Base-by-base conservation (phyloP, 2,329 filamentous ascomycete genomes). In the Epichloe typhina region DNA sequence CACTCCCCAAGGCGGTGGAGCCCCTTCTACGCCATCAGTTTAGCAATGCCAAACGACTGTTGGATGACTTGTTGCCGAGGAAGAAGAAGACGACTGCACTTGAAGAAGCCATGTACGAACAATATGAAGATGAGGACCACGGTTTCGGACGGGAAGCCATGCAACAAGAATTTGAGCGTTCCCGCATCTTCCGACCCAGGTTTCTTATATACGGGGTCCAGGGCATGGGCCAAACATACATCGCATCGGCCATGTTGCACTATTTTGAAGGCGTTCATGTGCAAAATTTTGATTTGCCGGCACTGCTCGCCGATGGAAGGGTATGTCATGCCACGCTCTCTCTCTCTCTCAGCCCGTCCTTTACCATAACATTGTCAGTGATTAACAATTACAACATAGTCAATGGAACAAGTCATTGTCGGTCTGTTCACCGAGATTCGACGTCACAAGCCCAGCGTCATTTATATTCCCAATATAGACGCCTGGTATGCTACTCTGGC, bases 181-280 rank as follows among this genome's bases (percentile, higher is more conserved):
- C 87, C 21, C 82, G 91, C 38, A 79, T 96, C 23, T 98, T 95
- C 71, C 79, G 93, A 17, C 94, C 93, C 8, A 78, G 93, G 43
- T 74, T 97, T 49, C 76, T 98, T 33, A 84, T 98, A 51, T 79
- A 82, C 41, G 93, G 93, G n/a, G 65, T 75, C 9, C 74, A 81
- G 43, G 93, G 93, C 9, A 97, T 97, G 91, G 93, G 94, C 0
- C 94, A 98, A 64, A 80, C 83, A 46, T 96, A 98, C 60, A 73
- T 98, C 39, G 83, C 88, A 33, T 83, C 84, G 46, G 93, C 91
- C 5, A 72, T 97, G 48, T 72, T 97, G 56, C 88, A 95, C 65
- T 83, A 95, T 62, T 84, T 98, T 50, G 93, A 98, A 67, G 88
- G 90, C 26, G 77, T 97, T 2, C 89, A 97, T 68, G 87, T 98